Base-by-base conservation (phyloP, 768 basidiomycete genomes). In the Rhodotorula taiwanensis region DNA sequence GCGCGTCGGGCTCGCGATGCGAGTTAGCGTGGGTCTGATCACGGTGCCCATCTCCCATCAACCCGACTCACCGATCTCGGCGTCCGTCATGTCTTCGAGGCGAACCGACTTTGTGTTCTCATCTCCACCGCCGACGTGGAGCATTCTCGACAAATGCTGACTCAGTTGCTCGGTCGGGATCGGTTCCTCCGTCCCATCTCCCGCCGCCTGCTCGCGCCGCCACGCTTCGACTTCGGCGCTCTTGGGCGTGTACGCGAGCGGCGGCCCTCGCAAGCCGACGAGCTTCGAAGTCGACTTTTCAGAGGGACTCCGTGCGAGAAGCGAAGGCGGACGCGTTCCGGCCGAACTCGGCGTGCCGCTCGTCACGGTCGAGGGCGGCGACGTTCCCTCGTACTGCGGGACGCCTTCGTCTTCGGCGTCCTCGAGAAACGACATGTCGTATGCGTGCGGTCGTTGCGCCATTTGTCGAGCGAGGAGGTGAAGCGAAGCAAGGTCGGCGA, bases 21-120 rank as follows among this genome's bases (percentile, higher is more conserved):
- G 9, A 23, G 27, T 0, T 23, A 27, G 30, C 5, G 18, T 1
- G 14, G 30, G 30, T 11, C 36, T 39, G n/a, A n/a, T 39, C 10
- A 9, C 10, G 10, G 36, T 9, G 36, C 36, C 36, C 10, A 16
- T 39, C 16, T 9, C 10, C 36, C 10, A 11, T 8, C 13, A 14
- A 36, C 4, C 30, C 27, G 28, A 20, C 62, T 30, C 23, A 64
- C 62, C 62, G 34, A 64, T 64, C 14, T 64, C 62, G 18, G 57
- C 62, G 43, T 64, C 62, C 15, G 52, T 41, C 62, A 58, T 64
- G 20, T 3, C 10, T n/a, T 13, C 51, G 5, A 52, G 34, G 33
- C 39, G 33, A 4, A 16, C 25, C 51, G 33, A 31, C 33, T 6
- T 27, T 4, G 23, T 44, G 43, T 18, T 21, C 13, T 18, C n/a